Conservation (phyloP, 257 asterid species). For the Solanum lignicaule region DNA sequence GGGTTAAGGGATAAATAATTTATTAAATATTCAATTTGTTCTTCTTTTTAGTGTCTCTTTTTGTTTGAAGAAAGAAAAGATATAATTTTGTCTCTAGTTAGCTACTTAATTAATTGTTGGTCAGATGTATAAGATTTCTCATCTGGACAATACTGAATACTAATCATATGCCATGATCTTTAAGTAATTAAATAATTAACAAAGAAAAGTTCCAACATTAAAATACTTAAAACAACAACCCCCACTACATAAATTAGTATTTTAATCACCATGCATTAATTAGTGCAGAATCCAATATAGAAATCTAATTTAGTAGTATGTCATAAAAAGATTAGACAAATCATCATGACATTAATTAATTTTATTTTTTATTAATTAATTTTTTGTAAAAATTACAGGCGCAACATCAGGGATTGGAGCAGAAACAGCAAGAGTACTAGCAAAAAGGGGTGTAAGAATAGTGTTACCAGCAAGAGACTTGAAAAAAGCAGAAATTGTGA, state of each 20-base stretch:
- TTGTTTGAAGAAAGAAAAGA: conserved; percentile 15
- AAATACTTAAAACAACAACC: not conserved
- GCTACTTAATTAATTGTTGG: not conserved
- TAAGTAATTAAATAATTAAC: not conserved
- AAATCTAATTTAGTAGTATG: not conserved
- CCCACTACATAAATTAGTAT: not conserved
- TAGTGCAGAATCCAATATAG: conserved; percentile 1
- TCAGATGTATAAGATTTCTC: conserved; percentile 2
- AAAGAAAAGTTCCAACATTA: not conserved
- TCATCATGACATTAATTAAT: not conserved
- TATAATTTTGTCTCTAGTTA: conserved; percentile 31
- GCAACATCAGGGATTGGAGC: conserved; percentile 93
- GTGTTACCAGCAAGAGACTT: conserved; percentile 75
- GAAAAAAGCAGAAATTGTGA: conserved; percentile 50
- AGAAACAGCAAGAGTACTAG: conserved; percentile 83
- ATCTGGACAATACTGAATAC: conserved; percentile 2
- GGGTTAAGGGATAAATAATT: not conserved
- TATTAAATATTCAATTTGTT: not conserved
- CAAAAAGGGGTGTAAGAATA: conserved; percentile 66
- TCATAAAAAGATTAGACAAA: not conserved
- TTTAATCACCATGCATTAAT: not conserved
- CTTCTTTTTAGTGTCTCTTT: not conserved
- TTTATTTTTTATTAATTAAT: not conserved
- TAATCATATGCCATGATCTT: conserved; percentile 8
- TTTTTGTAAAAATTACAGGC: conserved; percentile 18